These are phyloP conservation scores for Carex sylvatica DNA, from an alignment of 202 grass and related monocot species.

Conservation along the genomic window DNA sequence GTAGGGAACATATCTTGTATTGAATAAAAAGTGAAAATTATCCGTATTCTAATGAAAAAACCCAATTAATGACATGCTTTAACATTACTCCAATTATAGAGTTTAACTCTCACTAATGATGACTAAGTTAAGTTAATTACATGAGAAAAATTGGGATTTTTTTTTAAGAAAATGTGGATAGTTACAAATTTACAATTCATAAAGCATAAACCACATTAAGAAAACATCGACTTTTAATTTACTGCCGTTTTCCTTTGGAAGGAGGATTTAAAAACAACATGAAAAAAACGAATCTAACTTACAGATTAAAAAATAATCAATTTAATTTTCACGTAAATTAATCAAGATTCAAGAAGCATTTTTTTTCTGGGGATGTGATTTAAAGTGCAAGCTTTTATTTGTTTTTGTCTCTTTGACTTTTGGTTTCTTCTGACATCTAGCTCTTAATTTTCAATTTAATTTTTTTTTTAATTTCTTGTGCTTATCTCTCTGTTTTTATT, in stretches of 20 bases:
- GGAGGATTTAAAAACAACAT: neutral
- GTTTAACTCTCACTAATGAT: too few relatives aligned
- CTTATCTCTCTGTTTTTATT: constrained; percentile 21
- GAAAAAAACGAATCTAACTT: neutral
- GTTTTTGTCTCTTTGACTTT: neutral
- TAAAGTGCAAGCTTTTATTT: neutral
- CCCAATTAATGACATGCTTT: too few relatives aligned
- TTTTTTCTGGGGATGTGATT: neutral
- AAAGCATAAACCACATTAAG: neutral
- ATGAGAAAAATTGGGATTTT: neutral
- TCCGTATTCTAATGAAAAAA: too few relatives aligned
- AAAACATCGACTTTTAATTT: neutral
- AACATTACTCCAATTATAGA: too few relatives aligned
- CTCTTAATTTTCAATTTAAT: neutral
- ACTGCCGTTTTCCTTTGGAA: neutral
- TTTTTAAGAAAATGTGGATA: neutral
- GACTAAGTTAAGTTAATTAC: neutral
- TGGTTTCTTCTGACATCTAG: neutral
- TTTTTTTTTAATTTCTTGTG: neutral
- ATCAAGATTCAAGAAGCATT: neutral
- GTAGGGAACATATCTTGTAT: too few relatives aligned
- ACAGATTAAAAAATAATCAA: neutral
- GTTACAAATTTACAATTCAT: neutral
- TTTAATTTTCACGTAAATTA: neutral
- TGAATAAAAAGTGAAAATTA: too few relatives aligned